Base-by-base conservation (phyloP, 2,329 filamentous ascomycete genomes). In the Aquanectria penicillioides region DNA sequence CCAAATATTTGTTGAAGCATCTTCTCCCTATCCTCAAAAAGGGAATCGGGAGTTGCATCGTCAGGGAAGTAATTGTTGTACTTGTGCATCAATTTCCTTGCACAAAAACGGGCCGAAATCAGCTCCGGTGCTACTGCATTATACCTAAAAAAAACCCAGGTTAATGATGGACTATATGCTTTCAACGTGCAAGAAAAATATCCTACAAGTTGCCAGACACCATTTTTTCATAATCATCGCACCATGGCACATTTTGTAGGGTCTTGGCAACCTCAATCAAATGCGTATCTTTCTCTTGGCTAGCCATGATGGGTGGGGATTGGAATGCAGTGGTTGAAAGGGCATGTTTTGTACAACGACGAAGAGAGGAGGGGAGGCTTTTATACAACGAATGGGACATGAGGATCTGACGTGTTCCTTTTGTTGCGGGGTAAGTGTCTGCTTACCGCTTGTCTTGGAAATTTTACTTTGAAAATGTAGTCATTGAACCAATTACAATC, bases 181-280 rank as follows among this genome's bases (percentile, higher is more conserved):
- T n/a, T n/a, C n/a, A n/a, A n/a, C n/a, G n/a, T n/a, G n/a, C n/a
- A n/a, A n/a, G n/a, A n/a, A n/a, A n/a, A n/a, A n/a, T n/a, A n/a
- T n/a, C 57, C 25, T 37, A 61, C 57, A 62, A 43, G 36, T 59
- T 58, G 44, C 62, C 59, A 6, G 63, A 62, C n/a, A 63, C 57
- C 63, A 62, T 60, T 23, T 50, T 56, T 18, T 64, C 62, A 25
- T 64, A 64, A 10, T 64, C 62, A 6, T 64, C 56, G n/a, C 62
- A 57, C 37, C 49, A 53, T 3, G 62, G 62, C 3, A 20, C 33
- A 8, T 48, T 47, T 6, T 48, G 26, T 3, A 62, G 46, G 5
- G 25, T 18, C 38, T 57, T 62, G 43, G 59, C 52, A 8, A 61
- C 17, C 37, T 60, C 47, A 31, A 59, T 59, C 13, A 60, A 28